Conservation (phyloP, 2,329 filamentous ascomycete species). For the Colletotrichum limetticola region DNA sequence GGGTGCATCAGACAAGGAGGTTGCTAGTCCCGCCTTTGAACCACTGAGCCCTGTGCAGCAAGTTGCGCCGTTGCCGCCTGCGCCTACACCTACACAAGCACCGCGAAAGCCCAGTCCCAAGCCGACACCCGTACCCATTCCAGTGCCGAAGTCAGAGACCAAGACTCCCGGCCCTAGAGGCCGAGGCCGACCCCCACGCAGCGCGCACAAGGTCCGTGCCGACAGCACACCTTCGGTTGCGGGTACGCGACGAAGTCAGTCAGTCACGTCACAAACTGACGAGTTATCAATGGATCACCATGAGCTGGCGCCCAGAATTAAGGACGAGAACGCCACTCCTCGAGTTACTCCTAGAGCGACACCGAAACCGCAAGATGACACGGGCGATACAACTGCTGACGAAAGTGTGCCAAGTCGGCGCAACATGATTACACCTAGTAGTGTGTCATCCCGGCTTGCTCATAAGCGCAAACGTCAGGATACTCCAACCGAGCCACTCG, state of each 20-base stretch:
- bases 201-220: conserved; percentile 47
- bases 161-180: conserved; percentile 38
- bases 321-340: conserved; percentile 66
- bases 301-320: conserved; percentile 57
- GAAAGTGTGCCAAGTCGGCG: conserved; percentile 58
- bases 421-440: conserved; percentile 49
- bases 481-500: conserved; percentile 53
- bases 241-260: conserved; percentile 54
- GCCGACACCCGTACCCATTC: conserved; percentile 26
- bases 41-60: conserved; percentile 66
- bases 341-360: conserved; percentile 31
- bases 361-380: conserved; percentile 64
- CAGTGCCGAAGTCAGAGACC: conserved; percentile 41
- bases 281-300: conserved; percentile 58
- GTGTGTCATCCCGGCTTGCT: conserved; percentile 48
- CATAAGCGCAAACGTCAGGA: conserved; percentile 70
- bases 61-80: conserved; percentile 47
- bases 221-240: conserved; percentile 47
- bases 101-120: conserved; percentile 49
- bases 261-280: conserved; percentile 58
- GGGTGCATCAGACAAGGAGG: conserved; percentile 42
- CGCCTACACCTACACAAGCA: conserved; percentile 43
- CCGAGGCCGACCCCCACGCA: conserved; percentile 50
- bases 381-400: conserved; percentile 65
- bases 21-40: conserved; percentile 66